Conservation (phyloP, 176 grass and related monocot species). For the Hordeum marinum region DNA sequence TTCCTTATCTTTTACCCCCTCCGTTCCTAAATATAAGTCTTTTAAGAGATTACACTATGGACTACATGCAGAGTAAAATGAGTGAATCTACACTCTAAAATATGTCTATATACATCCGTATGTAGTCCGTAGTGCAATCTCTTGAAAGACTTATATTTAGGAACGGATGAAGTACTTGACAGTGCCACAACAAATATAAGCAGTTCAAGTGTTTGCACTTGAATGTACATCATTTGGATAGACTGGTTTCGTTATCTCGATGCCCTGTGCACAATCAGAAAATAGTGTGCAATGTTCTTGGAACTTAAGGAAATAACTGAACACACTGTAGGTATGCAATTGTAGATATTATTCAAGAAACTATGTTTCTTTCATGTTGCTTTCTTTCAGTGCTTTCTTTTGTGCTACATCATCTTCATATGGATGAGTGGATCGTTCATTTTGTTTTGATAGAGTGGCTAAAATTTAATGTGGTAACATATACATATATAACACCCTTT, state of each 20-base stretch:
- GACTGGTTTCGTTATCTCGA: background rate
- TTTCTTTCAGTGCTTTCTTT: background rate
- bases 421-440: background rate
- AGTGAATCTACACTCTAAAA: no score
- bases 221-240: background rate
- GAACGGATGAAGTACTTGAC: no score
- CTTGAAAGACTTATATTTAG: no score
- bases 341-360: background rate
- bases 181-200: background rate
- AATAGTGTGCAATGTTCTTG: background rate
- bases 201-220: background rate
- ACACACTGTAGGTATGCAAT: background rate
- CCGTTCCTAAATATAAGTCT: no score
- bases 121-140: no score
- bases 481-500: background rate
- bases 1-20: conserved; percentile 1
- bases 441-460: background rate
- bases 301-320: background rate
- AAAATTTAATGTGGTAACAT: background rate
- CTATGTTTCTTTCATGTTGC: background rate
- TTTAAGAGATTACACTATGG: no score
- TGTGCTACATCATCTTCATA: background rate
- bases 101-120: no score
- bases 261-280: background rate
- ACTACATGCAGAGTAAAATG: no score